Base-by-base conservation (phyloP, 805 yeast genomes). In the Spathaspora hagerdaliae region DNA sequence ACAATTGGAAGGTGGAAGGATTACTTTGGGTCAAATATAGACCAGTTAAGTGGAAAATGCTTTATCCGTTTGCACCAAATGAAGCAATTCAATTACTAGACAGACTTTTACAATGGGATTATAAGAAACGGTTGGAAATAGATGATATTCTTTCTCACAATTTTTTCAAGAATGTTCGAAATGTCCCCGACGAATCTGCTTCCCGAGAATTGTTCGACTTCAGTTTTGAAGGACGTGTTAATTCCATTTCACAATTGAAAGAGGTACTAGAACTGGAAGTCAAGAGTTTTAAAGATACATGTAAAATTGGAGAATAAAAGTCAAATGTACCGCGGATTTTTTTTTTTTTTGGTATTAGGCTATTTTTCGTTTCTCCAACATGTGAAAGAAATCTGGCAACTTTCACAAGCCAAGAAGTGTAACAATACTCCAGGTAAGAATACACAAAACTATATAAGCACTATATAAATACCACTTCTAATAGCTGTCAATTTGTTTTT, bases 21-120 rank as follows among this genome's bases (percentile, higher is more conserved):
- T 13, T 45, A 2, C 74, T 79, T 3, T 63, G 68, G 37, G 71
- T 75, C 1, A 75, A 69, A 38, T 75, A 64, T 51, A 60, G 56
- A 31, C 63, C 69, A 38, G 53, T 51, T 9, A 48, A 51, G 12
- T 85, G 91, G 88, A 47, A 54, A 1, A 60, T 63, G 0, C 53
- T 85, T 2, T 85, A 80, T 54, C 91, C 95, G 1, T 79, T 71
- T 58, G 88, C 90, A 0, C 70, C 77, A 9, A 50, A 44, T 0
- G 60, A 59, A 1, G 85, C 86, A 2, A 64, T 71, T 8, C 32
- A 47, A 26, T 65, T 91, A 41, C 56, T 90, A 29, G 71, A 71
- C 1, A 60, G 57, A 9, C 64, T 90, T 38, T 54, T 91, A 10
- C 69, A 75, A 42, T 91, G 96, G 90, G 83, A 80, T 46, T 75